Evolutionary conservation across 164 flowering plant species (phyloP), one percentile per base, ranked within the genome.

Genomic region (Warburgia ugandensis): DNA sequence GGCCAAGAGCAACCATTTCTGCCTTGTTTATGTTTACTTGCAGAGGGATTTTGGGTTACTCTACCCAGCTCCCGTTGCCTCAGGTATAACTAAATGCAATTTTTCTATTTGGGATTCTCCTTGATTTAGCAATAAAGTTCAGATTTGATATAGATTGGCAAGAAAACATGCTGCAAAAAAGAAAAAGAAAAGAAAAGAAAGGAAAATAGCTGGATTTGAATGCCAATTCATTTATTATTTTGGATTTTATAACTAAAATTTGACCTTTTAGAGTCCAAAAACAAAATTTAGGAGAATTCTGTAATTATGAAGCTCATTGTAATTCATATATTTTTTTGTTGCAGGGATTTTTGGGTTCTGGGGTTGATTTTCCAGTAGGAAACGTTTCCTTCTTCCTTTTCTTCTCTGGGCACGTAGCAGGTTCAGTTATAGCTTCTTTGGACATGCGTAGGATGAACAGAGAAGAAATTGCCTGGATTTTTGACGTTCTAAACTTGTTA

Each of bases 371-470:
- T 37, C 98, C 98, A 10, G 96, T 87, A 1, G 98, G 98, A 25
- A 91, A 91, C 17, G 90, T 87, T 0, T 87, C 98, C 0, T 91
- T 91, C 71, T 91, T 91, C 72, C 62, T 91, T 43, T 91, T 91
- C 68, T 91, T 71, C 73, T 85, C 92, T 4, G 96, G 96, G 5
- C 98, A 91, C 39, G 98, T 91, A 0, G 96, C 86, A 0, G 92
- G 95, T 2, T 80, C 98, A 1, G 82, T 91, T 51, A 91, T 91
- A 0, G 96, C 95, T 0, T 81, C 96, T 0, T 52, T 84, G 0
- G 98, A 91, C 55, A 91, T 91, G 98, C 58, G 88, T 39, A 59
- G 98, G 20, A 63, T 81, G 88, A 64, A 75, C 42, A 58, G 98
- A 56, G 64, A 71, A 76, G 77, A 68, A 56, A 21, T 85, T 73